phyloP scores from a whole-genome alignment of 2,329 filamentous ascomycete species.

The Setomelanomma holmii region DNA sequence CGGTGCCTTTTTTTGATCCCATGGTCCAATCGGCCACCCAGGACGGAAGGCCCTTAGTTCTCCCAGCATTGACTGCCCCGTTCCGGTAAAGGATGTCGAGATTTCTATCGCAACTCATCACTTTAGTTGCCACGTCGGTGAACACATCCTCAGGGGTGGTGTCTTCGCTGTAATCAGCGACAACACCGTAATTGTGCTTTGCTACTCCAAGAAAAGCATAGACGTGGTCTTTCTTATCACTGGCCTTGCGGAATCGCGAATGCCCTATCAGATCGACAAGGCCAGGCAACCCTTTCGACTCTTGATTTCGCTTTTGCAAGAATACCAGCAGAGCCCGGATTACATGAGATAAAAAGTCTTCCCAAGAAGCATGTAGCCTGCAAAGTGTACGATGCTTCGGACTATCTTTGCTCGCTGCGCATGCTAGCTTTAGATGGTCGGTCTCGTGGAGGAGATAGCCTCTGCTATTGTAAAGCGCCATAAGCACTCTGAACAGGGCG shows the following conservation, averaged over 20 bases:
- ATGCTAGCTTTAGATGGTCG: no score
- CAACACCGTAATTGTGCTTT: background rate
- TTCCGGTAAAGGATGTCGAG: background rate
- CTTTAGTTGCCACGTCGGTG: background rate
- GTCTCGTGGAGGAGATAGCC: no score
- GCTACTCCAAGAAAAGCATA: constrained; percentile 2
- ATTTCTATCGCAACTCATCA: background rate
- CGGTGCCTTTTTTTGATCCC: no score
- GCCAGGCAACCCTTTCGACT: background rate
- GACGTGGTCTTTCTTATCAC: background rate
- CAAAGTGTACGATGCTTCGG: no score
- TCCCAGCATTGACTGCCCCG: background rate
- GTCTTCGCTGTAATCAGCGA: background rate
- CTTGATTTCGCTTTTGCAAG: background rate
- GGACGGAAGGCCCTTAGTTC: background rate
- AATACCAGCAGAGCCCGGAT: background rate
- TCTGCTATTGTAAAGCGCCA: no score
- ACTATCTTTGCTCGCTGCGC: no score
- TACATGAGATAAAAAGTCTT: background rate
- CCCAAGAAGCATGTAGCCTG: no score
- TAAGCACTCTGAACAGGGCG: no score
- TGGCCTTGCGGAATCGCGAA: background rate
- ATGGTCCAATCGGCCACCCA: constrained; percentile 2
- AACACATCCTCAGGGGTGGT: background rate
- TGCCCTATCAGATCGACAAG: background rate